A percentile compares a stretch with the other conserved stretches of the same genome.
These are phyloP conservation scores for Stylosanthes scabra DNA, from an alignment of 331 rosid species.

Conservation along the genomic window DNA sequence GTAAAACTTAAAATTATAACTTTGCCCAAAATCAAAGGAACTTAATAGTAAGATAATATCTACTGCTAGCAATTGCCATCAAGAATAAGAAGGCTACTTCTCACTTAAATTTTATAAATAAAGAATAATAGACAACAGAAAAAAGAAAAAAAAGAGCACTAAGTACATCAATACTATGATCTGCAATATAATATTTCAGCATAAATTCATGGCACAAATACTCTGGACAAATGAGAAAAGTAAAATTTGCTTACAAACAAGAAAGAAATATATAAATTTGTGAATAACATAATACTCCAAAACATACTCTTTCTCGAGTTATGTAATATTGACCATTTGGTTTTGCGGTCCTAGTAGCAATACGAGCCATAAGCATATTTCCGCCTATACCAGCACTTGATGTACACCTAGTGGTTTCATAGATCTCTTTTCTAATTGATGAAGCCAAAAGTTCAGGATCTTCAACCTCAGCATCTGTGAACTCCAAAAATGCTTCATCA, in stretches of 20 bases:
- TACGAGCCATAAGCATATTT: slow-evolving; percentile 95
- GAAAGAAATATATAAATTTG: slow-evolving; percentile 23
- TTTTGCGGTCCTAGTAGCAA: slow-evolving; percentile 95
- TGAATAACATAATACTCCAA: slow-evolving; percentile 29
- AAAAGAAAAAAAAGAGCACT: slow-evolving; percentile 17
- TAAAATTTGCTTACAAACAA: neutral
- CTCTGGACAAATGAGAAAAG: slow-evolving; percentile 23
- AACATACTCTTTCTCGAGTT: slow-evolving; percentile 68
- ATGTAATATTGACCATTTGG: slow-evolving; percentile 92
- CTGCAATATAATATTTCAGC: slow-evolving; percentile 27
- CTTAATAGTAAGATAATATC: neutral
- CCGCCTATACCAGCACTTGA: slow-evolving; percentile 91
- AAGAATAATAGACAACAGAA: slow-evolving; percentile 11
- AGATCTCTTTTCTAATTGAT: slow-evolving; percentile 75
- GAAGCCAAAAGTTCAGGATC: slow-evolving; percentile 79
- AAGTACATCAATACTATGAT: slow-evolving; percentile 27
- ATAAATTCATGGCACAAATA: slow-evolving; percentile 16
- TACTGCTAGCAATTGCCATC: slow-evolving; percentile 18
- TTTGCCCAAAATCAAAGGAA: slow-evolving; percentile 25
- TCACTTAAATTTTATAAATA: neutral
- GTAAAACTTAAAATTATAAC: slow-evolving; percentile 28
- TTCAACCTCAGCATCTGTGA: slow-evolving; percentile 59
- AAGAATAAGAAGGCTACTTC: neutral
- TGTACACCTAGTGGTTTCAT: slow-evolving; percentile 77
- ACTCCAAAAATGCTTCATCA: slow-evolving; percentile 93